Percentiles rank a stretch among this genome's conserved stretches.
These are phyloP conservation scores for Venturiaceae sp. DNA, from an alignment of 2,329 filamentous ascomycete genomes.

Conservation along the genomic window DNA sequence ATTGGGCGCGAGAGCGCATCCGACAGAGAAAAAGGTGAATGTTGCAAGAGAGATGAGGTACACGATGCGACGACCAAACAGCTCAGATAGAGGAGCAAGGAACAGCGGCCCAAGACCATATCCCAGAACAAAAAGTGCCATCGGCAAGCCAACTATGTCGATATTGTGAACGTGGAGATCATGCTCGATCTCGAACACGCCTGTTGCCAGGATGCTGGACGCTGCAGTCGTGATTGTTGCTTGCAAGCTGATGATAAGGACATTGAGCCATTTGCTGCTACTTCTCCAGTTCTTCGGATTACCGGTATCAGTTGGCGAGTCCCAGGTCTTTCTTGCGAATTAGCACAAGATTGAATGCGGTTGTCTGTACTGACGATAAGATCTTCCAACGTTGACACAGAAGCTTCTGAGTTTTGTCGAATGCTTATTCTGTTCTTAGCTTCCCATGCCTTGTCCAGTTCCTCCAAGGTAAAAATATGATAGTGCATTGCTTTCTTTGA, in stretches of 20 bases:
- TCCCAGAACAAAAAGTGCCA: slow-evolving; percentile 29
- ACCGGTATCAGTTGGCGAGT: slow-evolving; percentile 27
- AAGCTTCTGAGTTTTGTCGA: not conserved
- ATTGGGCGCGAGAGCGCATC: slow-evolving; percentile 26
- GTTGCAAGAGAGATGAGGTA: slow-evolving; percentile 36
- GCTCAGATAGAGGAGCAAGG: slow-evolving; percentile 22
- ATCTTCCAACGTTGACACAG: not conserved
- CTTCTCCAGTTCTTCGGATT: slow-evolving; percentile 39
- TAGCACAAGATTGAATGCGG: not conserved
- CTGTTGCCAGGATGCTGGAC: slow-evolving; percentile 29
- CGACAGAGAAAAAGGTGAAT: slow-evolving; percentile 27
- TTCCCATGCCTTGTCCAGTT: not conserved
- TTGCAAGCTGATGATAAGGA: slow-evolving; percentile 28
- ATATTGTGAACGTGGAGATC: slow-evolving; percentile 26
- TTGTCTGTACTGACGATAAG: not conserved
- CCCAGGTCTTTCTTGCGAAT: slow-evolving; percentile 18
- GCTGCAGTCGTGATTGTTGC: slow-evolving; percentile 29
- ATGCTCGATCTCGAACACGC: slow-evolving; percentile 18
- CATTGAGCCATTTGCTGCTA: slow-evolving; percentile 33
- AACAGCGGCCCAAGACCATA: slow-evolving; percentile 29
- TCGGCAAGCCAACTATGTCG: slow-evolving; percentile 28
- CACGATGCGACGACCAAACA: slow-evolving; percentile 26
- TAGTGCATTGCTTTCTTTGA: not conserved
- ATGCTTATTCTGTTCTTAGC: not conserved
- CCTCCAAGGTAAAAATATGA: not conserved